Evolutionary conservation across 345 rosid species (phyloP).

Genomic region (Nasturtium officinale): DNA sequence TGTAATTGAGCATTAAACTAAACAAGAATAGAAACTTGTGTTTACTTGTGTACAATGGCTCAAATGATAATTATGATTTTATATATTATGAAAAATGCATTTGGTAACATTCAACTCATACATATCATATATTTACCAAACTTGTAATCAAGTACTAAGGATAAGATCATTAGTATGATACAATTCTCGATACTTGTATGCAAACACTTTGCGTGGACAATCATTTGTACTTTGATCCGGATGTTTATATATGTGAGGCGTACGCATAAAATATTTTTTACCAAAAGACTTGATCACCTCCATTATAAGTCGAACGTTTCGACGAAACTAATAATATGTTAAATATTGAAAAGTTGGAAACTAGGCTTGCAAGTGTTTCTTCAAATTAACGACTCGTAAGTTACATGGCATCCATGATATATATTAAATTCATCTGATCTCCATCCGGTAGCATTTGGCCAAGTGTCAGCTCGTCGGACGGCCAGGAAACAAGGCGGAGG

Average conservation of each 20-base stretch:
- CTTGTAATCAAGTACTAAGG: neutral
- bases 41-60: neutral
- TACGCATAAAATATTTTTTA: neutral
- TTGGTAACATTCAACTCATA: neutral
- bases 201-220: constrained; percentile 5
- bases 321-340: neutral
- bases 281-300: neutral
- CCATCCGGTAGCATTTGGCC: neutral
- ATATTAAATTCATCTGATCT: neutral
- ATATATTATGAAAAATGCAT: neutral
- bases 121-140: neutral
- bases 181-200: neutral
- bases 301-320: neutral
- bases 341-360: neutral
- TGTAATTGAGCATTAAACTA: neutral
- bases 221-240: neutral
- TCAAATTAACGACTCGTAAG: neutral
- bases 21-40: constrained; percentile 3
- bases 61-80: neutral
- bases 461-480: constrained; percentile 31
- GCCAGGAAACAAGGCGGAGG: constrained; percentile 13
- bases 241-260: neutral
- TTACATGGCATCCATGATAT: neutral
- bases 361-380: constrained; percentile 7
- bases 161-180: neutral